Percentiles rank a stretch among this genome's conserved stretches.
Conservation (phyloP, 1,284 basidiomycete species). For the Leccinum subspadiceum region DNA sequence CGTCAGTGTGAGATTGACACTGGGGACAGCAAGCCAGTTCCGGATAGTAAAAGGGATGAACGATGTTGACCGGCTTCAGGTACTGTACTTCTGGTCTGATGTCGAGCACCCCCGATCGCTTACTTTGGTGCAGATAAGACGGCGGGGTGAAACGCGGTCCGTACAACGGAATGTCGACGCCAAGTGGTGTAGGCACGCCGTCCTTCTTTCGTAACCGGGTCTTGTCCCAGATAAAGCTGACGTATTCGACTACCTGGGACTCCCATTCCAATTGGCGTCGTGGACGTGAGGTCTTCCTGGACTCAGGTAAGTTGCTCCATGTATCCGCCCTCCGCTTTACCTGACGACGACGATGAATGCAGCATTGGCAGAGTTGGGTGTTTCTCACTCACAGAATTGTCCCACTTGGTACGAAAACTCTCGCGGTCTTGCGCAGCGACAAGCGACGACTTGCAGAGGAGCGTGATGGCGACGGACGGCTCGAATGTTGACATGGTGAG, state of each 20-base stretch:
- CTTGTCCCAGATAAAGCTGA: not conserved
- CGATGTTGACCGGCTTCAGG: not conserved
- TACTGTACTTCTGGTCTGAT: not conserved
- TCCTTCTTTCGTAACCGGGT: not conserved
- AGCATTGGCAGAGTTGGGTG: not conserved
- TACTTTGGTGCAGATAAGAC: not conserved
- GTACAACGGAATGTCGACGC: not conserved
- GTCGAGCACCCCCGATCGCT: not conserved
- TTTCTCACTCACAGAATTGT: not conserved
- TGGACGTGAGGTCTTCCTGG: not conserved
- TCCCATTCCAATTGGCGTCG: not conserved
- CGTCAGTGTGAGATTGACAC: not conserved
- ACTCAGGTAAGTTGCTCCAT: not conserved
- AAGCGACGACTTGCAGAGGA: not conserved
- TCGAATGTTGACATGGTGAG: not conserved
- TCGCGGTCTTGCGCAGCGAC: not conserved
- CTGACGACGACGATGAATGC: not conserved
- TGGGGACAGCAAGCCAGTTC: not conserved
- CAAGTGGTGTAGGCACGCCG: not conserved
- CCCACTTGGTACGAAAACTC: not conserved
- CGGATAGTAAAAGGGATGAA: not conserved
- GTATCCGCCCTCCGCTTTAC: not conserved
- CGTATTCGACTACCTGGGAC: not conserved
- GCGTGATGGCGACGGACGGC: not conserved
- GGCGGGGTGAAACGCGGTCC: not conserved